Evolutionary conservation across 116 monocot genomes (phyloP), one percentile per base, ranked within the genome.

Genomic region (Dioscorea cayenensis): DNA sequence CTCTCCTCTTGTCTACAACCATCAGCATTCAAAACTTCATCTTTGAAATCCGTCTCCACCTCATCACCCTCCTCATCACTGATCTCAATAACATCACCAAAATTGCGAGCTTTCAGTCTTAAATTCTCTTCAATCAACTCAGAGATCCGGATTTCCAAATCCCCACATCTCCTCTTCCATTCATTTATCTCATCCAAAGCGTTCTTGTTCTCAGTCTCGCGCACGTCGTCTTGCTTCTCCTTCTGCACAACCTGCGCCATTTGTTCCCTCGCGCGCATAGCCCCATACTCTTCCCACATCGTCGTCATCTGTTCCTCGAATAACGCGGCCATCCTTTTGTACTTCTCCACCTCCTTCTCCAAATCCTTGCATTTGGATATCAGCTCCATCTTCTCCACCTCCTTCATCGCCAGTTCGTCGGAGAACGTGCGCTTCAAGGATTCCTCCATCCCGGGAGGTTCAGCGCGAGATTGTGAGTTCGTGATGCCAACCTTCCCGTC

Each of bases 1-100:
- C 28, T 51, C 51, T 58, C 51, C 28, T 63, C 28, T 4, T 51
- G 50, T 2, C 68, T 63, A 27, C 35, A 10, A 9, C 22, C 48
- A 49, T 61, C 68, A 22, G 3, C 52, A 63, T 38, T 49, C 62
- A 64, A 14, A n/a, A 16, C 66, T 51, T 29, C 66, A 36, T 4
- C 12, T 68, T 36, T 32, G 6, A 0, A 63, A 51, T 28, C 13
- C 3, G 17, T 32, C 18, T 68, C 38, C 4, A 17, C 63, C 61
- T 29, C 43, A n/a, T 71, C 70, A 65, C 76, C 77, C 28, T 84
- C 79, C 32, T 69, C 71, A 51, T 79, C 76, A 32, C 29, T 76
- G 5, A 76, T 69, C 17, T 63, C 76, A 25, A 76, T 65, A 4
- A 78, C 28, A 55, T 55, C 5, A 18, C 14, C 55, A 55, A 2